These are phyloP conservation scores for Byssoonygena ceratinophila DNA, from an alignment of 2,329 filamentous ascomycete species.

Conservation along the genomic window DNA sequence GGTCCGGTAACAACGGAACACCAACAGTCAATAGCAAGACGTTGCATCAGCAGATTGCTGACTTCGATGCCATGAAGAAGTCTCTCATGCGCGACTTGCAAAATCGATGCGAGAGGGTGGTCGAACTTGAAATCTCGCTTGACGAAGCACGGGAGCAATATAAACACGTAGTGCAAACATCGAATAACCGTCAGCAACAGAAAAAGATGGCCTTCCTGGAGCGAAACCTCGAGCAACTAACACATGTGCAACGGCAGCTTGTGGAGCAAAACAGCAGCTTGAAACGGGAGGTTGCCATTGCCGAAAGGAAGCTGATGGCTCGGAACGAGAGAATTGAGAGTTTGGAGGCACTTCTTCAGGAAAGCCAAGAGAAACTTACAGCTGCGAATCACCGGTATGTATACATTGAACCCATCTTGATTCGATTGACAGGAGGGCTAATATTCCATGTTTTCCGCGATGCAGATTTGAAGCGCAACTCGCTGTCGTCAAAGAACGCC, in stretches of 20 bases:
- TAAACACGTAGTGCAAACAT: slow-evolving; percentile 92
- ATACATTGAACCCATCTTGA: not conserved
- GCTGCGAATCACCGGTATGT: slow-evolving; percentile 91
- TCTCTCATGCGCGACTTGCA: slow-evolving; percentile 96
- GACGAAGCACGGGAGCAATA: slow-evolving; percentile 98
- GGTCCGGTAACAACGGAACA: slow-evolving; percentile 49
- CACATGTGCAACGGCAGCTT: slow-evolving; percentile 90
- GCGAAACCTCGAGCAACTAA: slow-evolving; percentile 94
- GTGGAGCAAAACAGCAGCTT: slow-evolving; percentile 95
- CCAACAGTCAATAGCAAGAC: slow-evolving; percentile 70
- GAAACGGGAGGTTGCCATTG: slow-evolving; percentile 99
- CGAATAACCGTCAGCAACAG: slow-evolving; percentile 96
- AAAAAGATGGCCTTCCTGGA: slow-evolving; percentile 99
- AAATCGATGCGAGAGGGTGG: slow-evolving; percentile 94
- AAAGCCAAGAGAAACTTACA: slow-evolving; percentile 96
- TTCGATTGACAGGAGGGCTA: slow-evolving; percentile 20
- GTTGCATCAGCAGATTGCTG: slow-evolving; percentile 92
- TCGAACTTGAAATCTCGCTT: slow-evolving; percentile 93
- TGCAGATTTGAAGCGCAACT: slow-evolving; percentile 91
- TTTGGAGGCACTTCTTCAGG: slow-evolving; percentile 80
- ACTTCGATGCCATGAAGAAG: slow-evolving; percentile 99
- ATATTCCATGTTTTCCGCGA: slow-evolving; percentile 3
- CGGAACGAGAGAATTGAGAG: slow-evolving; percentile 94
- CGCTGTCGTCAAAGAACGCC: slow-evolving; percentile 90
- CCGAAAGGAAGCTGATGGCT: slow-evolving; percentile 91